Percentiles rank a stretch among this genome's conserved stretches.
These are phyloP conservation scores for Corylus avellana DNA, from an alignment of 306 rosid genomes.

Conservation along the genomic window DNA sequence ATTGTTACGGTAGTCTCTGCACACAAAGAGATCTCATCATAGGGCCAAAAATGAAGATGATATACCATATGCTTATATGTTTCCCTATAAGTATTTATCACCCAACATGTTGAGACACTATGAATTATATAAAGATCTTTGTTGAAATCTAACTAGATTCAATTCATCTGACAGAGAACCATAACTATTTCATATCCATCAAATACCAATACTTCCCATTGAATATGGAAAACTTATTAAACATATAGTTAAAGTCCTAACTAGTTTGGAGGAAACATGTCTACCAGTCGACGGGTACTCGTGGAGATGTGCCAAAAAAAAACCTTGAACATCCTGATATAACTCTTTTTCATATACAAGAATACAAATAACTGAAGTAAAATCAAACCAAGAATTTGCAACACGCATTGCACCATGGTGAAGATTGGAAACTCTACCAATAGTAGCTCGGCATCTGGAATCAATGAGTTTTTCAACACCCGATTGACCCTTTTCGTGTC, in stretches of 20 bases:
- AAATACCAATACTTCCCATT: not conserved
- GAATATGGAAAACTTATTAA: not conserved
- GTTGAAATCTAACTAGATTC: not conserved
- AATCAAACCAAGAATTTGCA: not conserved
- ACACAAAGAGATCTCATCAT: slow-evolving; percentile 3
- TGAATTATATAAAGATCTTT: not conserved
- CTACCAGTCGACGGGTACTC: no score
- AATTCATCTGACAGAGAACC: not conserved
- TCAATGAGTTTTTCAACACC: no score
- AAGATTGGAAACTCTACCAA: no score
- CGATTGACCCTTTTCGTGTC: not conserved
- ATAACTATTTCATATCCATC: not conserved
- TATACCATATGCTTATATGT: no score
- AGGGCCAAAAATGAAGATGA: not conserved
- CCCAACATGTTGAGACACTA: not conserved
- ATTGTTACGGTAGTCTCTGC: slow-evolving; percentile 48
- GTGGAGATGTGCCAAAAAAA: not conserved
- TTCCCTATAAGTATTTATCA: not conserved
- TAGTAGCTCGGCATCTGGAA: no score
- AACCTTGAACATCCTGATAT: not conserved
- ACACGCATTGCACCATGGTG: not conserved
- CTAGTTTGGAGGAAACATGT: not conserved
- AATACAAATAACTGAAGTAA: not conserved
- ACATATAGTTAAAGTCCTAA: not conserved
- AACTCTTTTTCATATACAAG: not conserved